phyloP scores from a whole-genome alignment of 108 stramenopile species.

The Epithemia pelagica region DNA sequence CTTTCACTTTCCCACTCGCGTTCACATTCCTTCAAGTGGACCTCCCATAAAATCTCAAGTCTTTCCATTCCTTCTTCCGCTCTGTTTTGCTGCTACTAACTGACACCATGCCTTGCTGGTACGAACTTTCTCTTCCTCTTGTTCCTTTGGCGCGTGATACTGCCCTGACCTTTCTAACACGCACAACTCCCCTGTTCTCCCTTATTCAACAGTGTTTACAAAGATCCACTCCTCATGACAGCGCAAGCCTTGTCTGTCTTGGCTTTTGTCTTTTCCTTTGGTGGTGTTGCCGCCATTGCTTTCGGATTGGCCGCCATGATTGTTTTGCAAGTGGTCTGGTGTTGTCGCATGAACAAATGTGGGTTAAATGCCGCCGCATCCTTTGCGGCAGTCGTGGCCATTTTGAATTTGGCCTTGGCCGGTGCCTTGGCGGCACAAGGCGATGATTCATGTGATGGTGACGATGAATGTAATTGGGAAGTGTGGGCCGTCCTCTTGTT shows the following conservation, averaged over 20 bases:
- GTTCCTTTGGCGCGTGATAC: too few species aligned
- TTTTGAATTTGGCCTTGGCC: not conserved
- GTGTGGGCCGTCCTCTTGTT: not conserved
- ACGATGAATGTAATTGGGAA: not conserved
- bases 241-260: not conserved
- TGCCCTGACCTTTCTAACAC: too few species aligned
- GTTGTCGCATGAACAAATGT: not conserved
- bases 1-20: too few species aligned
- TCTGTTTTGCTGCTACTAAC: too few species aligned
- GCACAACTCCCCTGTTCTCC: not conserved
- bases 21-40: too few species aligned
- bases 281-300: not conserved
- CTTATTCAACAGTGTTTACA: not conserved
- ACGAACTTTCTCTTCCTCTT: not conserved
- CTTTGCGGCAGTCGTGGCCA: not conserved
- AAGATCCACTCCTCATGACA: not conserved
- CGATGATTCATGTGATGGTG: not conserved
- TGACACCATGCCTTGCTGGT: conserved; percentile 1
- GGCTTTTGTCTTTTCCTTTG: not conserved
- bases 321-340: not conserved
- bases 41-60: too few species aligned
- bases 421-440: not conserved
- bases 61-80: too few species aligned
- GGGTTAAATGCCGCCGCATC: not conserved
- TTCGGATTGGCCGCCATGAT: not conserved